Evolutionary conservation across 192 early-diverging fungal species (phyloP).

Genomic region (Mortierella claussenii): DNA sequence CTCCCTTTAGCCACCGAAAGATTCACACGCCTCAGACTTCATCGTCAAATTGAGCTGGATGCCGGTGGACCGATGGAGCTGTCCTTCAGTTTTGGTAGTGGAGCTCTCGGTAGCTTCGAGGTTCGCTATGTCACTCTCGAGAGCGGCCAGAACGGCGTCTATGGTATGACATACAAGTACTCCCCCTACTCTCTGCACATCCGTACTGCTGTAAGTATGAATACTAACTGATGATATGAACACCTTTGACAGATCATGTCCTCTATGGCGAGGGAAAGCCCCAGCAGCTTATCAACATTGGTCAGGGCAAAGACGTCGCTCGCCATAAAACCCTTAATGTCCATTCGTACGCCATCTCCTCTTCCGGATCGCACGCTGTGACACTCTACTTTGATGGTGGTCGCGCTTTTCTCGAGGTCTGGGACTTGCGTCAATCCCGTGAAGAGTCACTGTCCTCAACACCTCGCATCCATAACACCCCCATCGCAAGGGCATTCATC

Average conservation of each 20-base stretch:
- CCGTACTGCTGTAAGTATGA: too few relatives aligned
- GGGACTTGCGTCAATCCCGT: constrained; percentile 15
- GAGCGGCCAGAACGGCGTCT: constrained; percentile 6
- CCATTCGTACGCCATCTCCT: constrained; percentile 14
- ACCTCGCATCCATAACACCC: constrained; percentile 7
- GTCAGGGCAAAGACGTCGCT: neutral
- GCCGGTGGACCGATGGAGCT: constrained; percentile 18
- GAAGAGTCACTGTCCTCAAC: neutral
- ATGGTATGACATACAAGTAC: constrained; percentile 6
- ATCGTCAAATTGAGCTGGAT: constrained; percentile 20
- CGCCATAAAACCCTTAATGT: constrained; percentile 1
- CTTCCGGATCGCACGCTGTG: constrained; percentile 11
- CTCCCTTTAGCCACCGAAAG: constrained; percentile 8
- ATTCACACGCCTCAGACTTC: constrained; percentile 13
- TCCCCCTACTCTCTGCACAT: too few relatives aligned
- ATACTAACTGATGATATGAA: too few relatives aligned
- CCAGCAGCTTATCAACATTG: constrained; percentile 20
- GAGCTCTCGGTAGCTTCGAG: constrained; percentile 14
- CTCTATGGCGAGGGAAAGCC: constrained; percentile 28
- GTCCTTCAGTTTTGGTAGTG: constrained; percentile 10
- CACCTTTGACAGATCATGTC: constrained; percentile 25
- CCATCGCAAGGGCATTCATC: constrained; percentile 1
- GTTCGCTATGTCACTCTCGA: constrained; percentile 7
- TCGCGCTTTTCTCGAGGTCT: constrained; percentile 9
- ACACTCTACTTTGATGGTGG: constrained; percentile 19